phyloP scores from a whole-genome alignment of 2,329 filamentous ascomycete species.

The Bipolaris oryzae region DNA sequence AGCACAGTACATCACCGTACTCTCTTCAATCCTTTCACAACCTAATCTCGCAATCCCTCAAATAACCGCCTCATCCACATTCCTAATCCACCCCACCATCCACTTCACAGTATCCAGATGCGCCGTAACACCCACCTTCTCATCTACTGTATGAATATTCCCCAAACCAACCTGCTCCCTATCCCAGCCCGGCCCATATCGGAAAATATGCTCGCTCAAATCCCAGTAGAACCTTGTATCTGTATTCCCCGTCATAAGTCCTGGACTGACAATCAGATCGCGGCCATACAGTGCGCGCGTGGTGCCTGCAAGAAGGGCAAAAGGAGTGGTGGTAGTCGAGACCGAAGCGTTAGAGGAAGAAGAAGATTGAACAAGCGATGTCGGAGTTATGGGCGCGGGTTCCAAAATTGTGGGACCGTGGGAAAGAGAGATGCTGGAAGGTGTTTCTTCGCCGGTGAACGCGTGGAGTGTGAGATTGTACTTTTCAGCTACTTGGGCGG shows the following conservation, averaged over 20 bases:
- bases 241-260: conserved; percentile 60
- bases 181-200: conserved; percentile 57
- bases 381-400: conserved; percentile 64
- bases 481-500: conserved; percentile 58
- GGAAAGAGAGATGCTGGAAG: conserved; percentile 52
- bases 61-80: conserved; percentile 53
- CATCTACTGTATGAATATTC: conserved; percentile 60
- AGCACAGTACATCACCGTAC: too few species aligned
- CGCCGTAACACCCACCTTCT: conserved; percentile 52
- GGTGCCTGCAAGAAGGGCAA: conserved; percentile 50
- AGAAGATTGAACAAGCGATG: conserved; percentile 32
- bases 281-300: conserved; percentile 53
- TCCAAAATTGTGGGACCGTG: conserved; percentile 53
- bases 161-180: conserved; percentile 48
- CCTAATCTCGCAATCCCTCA: too few species aligned
- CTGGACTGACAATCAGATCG: conserved; percentile 46
- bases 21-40: too few species aligned
- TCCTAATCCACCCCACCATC: conserved; percentile 52
- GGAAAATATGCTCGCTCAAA: conserved; percentile 59
- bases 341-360: conserved; percentile 11
- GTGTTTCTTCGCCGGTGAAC: conserved; percentile 48
- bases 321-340: conserved; percentile 29
- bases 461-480: conserved; percentile 63
- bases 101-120: conserved; percentile 54
- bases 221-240: conserved; percentile 61